Base-by-base conservation (phyloP, 139 green algal species). In the Chlorella sp. region DNA sequence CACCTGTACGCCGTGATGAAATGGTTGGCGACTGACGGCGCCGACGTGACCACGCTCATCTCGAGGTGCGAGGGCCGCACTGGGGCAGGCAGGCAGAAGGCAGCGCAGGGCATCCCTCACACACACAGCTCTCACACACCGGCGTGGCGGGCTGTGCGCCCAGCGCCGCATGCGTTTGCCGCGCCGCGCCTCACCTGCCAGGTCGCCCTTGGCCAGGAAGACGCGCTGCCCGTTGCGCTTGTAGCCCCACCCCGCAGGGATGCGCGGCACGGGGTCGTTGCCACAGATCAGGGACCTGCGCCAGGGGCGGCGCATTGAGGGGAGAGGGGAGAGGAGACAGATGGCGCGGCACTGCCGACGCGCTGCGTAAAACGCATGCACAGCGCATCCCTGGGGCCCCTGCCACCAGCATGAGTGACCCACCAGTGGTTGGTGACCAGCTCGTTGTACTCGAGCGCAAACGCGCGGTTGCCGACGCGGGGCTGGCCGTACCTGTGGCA, bases 401-500 rank as follows among this genome's bases (percentile, higher is more conserved):
- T 25, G 9, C 42, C 60, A n/a, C 55, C 31, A 45, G n/a, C 51
- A 48, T 89, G 85, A 59, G 91, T 91, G 41, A 93, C 60, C 61
- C 81, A 59, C 74, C 82, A 93, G 59, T 86, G 89, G 42, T 91
- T 73, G 25, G 73, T 77, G 1, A 93, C 71, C 2, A 65, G 38
- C 2, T 19, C 15, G 35, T 83, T 60, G 66, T 91, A 90, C n/a
- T 85, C 76, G 45, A 53, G 38, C 1, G 87, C 87, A 72, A 90
- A 91, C 25, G 82, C 66, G 41, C 87, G 80, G 76, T 92, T 93
- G 59, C 89, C 89, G 0, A 79, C 77, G 1, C 87, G 72, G 2
- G 89, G 89, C 2, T 81, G 76, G 29, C 89, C 89, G 79, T 84
- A 89, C 9, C 85, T 90, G 71, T 91, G 89, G 42, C n/a, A n/a